Percentiles rank a stretch among this genome's conserved stretches.
Conservation (phyloP, 2,329 filamentous ascomycete species). For the Fusarium sp. region DNA sequence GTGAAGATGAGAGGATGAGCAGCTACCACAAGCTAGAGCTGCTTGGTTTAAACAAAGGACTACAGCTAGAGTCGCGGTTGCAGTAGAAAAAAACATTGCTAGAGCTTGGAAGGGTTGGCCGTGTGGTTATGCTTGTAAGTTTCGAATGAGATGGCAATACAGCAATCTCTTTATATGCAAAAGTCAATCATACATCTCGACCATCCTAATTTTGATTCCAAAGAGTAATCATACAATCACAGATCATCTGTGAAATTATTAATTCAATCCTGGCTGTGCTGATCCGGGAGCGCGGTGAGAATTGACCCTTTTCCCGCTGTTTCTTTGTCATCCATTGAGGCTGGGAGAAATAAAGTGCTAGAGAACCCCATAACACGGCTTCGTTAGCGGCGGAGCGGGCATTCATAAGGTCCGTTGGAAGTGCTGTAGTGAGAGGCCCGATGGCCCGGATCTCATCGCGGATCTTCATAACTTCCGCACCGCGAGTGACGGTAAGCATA, state of each 20-base stretch:
- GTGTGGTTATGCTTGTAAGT: neutral
- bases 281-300: neutral
- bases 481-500: neutral
- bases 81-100: neutral
- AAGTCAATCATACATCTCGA: neutral
- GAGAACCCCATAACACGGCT: neutral
- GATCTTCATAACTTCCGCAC: neutral
- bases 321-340: neutral
- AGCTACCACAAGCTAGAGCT: neutral
- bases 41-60: neutral
- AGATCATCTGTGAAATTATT: neutral
- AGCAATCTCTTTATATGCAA: neutral
- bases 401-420: neutral
- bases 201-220: neutral
- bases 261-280: neutral
- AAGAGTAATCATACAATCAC: neutral
- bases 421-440: neutral
- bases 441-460: neutral
- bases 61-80: neutral
- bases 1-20: neutral
- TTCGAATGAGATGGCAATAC: neutral
- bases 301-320: neutral
- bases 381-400: neutral
- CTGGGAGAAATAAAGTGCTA: neutral
- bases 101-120: neutral